phyloP scores from a whole-genome alignment of 768 basidiomycete species.

The Suillus lakei region DNA sequence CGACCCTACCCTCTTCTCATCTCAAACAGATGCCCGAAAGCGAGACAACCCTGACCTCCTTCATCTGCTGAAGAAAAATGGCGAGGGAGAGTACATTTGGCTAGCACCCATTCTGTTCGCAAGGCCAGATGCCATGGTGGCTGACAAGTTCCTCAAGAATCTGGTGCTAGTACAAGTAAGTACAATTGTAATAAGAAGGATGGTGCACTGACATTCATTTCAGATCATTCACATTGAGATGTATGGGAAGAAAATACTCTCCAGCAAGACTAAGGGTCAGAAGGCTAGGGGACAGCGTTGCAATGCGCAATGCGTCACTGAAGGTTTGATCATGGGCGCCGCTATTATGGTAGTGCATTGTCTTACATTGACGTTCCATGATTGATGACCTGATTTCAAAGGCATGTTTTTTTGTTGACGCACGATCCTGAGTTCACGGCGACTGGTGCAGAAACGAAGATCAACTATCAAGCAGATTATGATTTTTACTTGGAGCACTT shows the following conservation, averaged over 20 bases:
- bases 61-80: background rate
- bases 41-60: background rate
- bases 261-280: background rate
- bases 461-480: background rate
- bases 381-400: background rate
- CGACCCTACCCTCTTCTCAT: background rate
- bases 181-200: background rate
- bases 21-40: background rate
- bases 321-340: background rate
- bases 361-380: background rate
- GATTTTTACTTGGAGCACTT: conserved; percentile 7
- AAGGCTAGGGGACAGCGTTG: conserved; percentile 1
- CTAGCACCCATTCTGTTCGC: background rate
- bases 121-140: background rate
- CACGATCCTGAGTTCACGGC: background rate
- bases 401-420: background rate
- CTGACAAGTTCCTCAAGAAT: conserved; percentile 1
- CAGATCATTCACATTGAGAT: background rate
- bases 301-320: background rate
- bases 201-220: background rate
- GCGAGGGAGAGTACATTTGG: background rate
- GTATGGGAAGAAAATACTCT: background rate
- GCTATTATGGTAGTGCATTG: background rate
- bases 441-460: background rate
- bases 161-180: background rate